phyloP scores from a whole-genome alignment of 176 grass and related monocot genomes.

The Saccharum officinarum region DNA sequence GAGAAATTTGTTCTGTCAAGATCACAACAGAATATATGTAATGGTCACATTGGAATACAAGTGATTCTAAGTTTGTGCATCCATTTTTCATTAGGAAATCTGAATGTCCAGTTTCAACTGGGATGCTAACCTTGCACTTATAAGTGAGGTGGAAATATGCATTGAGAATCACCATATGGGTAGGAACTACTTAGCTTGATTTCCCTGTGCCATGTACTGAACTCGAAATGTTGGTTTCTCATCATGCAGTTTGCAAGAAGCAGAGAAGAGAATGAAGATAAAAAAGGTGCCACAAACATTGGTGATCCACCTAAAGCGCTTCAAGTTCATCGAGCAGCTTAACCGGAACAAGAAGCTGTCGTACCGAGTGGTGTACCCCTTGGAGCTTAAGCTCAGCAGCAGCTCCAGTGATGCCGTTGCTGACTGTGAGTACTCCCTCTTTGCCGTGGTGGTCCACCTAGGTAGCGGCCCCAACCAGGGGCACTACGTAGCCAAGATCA shows the following conservation, averaged over 20 bases:
- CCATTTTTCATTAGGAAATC: neutral
- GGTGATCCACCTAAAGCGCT: conserved; percentile 88
- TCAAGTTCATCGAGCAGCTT: conserved; percentile 90
- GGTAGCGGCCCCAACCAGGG: conserved; percentile 90
- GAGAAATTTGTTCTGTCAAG: neutral
- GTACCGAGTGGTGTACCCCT: conserved; percentile 80
- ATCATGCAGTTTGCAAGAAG: conserved; percentile 80
- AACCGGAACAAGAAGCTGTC: conserved; percentile 85
- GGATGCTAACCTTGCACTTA: neutral
- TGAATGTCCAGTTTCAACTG: neutral
- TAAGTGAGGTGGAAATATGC: neutral
- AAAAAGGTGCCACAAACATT: conserved; percentile 77
- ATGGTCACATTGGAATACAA: neutral
- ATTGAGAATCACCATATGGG: neutral
- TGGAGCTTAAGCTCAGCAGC: conserved; percentile 83
- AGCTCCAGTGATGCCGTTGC: conserved; percentile 40
- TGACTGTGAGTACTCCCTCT: conserved; percentile 81
- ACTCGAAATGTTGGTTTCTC: neutral
- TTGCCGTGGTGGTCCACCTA: conserved; percentile 88
- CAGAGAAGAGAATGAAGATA: conserved; percentile 95
- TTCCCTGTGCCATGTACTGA: conserved; percentile 21
- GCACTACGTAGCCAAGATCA: conserved; percentile 88
- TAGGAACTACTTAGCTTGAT: conserved; percentile 16
- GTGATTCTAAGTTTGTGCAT: neutral
- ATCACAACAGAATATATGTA: neutral